Percentiles rank a stretch among this genome's conserved stretches.
These are phyloP conservation scores for Pyracantha coccinea DNA, from an alignment of 331 rosid genomes.

Conservation along the genomic window DNA sequence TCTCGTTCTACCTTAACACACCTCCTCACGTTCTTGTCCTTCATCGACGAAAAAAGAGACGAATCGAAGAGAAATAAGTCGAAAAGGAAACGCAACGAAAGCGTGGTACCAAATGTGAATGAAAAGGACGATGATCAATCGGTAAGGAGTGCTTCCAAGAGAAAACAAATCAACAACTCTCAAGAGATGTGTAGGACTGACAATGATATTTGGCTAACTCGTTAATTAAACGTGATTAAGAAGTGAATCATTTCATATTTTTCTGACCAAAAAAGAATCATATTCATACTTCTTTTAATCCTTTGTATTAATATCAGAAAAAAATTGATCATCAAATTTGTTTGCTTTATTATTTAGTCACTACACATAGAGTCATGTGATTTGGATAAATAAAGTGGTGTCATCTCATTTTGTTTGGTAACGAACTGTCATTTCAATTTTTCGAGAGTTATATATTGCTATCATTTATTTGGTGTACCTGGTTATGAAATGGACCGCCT, in stretches of 20 bases:
- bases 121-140: neutral
- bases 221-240: neutral
- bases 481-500: no score
- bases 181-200: neutral
- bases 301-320: neutral
- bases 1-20: conserved; percentile 10
- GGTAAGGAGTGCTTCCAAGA: conserved; percentile 10
- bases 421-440: no score
- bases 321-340: neutral
- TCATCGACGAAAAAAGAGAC: conserved; percentile 35
- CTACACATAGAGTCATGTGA: no score
- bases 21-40: conserved; percentile 34
- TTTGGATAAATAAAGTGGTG: no score
- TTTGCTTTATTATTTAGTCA: no score
- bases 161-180: conserved; percentile 15
- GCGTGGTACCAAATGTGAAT: neutral
- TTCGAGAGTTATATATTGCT: no score
- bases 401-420: no score
- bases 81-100: conserved; percentile 35
- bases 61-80: conserved; percentile 11
- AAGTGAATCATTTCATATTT: neutral
- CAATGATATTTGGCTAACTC: neutral
- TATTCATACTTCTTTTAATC: neutral
- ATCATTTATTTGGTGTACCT: no score
- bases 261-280: no score